These are phyloP conservation scores for Cryptosporidium sp. DNA, from an alignment of 169 alveolate species.

Conservation along the genomic window DNA sequence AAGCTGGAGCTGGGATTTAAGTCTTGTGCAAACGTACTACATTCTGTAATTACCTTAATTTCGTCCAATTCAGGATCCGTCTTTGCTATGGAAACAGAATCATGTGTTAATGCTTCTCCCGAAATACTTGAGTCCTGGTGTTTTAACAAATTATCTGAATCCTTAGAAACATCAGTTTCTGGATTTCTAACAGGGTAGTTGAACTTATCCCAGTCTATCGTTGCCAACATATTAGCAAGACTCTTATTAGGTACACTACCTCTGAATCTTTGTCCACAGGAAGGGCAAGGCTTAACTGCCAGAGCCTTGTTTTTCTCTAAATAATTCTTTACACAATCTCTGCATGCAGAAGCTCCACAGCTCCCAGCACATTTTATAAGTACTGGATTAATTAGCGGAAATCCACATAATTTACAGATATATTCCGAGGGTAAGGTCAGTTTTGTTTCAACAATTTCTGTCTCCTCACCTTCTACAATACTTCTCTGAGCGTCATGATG, in stretches of 20 bases:
- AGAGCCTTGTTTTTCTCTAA: conserved; percentile 53
- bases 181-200: conserved; percentile 53
- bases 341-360: conserved; percentile 74
- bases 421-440: conserved; percentile 66
- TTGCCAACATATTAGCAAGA: conserved; percentile 57
- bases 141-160: neutral
- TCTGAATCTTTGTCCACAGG: conserved; percentile 70
- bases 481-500: conserved; percentile 69
- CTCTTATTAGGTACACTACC: conserved; percentile 74
- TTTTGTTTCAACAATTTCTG: conserved; percentile 30
- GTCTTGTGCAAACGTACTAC: neutral
- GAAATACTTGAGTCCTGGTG: neutral
- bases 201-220: conserved; percentile 70
- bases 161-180: neutral
- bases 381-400: conserved; percentile 61
- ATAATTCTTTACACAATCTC: conserved; percentile 71
- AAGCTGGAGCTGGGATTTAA: neutral
- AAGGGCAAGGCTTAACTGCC: conserved; percentile 51
- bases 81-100: neutral
- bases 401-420: conserved; percentile 53
- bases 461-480: conserved; percentile 34
- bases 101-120: neutral
- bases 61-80: conserved; percentile 1
- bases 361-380: conserved; percentile 66
- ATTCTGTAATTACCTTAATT: neutral